phyloP scores from a whole-genome alignment of 2,329 filamentous ascomycete species.

The Cytospora mali region DNA sequence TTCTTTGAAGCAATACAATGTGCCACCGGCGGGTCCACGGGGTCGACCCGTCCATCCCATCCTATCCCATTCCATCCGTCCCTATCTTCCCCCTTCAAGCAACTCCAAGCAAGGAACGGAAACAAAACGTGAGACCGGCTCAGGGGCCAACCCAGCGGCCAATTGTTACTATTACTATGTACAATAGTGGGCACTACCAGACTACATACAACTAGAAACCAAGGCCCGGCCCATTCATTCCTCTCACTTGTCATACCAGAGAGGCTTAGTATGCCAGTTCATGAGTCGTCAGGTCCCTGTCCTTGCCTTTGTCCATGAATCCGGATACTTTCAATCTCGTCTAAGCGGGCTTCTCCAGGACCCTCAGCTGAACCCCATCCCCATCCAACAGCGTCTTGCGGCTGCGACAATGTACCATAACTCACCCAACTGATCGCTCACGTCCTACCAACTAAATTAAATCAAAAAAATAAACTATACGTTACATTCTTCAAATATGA shows the following conservation, averaged over 20 bases:
- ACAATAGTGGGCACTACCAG: too few relatives aligned
- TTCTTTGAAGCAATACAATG: neutral
- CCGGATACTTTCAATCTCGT: too few relatives aligned
- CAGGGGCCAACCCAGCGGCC: slow-evolving; percentile 12
- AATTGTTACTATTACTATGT: slow-evolving; percentile 3
- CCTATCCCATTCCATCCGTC: neutral
- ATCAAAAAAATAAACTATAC: too few relatives aligned
- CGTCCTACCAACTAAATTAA: too few relatives aligned
- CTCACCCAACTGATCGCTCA: too few relatives aligned
- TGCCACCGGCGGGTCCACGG: neutral
- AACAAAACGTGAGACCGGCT: slow-evolving; percentile 7
- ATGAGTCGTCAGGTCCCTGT: neutral
- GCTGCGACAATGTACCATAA: too few relatives aligned
- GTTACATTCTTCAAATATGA: neutral
- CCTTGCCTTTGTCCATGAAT: too few relatives aligned
- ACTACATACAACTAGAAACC: neutral
- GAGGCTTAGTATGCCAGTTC: neutral
- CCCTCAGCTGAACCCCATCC: too few relatives aligned
- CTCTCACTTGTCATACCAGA: neutral
- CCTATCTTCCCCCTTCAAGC: slow-evolving; percentile 7
- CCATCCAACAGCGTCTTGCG: too few relatives aligned
- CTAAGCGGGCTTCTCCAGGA: too few relatives aligned
- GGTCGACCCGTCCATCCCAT: neutral
- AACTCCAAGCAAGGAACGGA: neutral
- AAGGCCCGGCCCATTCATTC: neutral